Evolutionary conservation across 176 grass and related monocot species (phyloP).

Genomic region (Hordeum marinum): DNA sequence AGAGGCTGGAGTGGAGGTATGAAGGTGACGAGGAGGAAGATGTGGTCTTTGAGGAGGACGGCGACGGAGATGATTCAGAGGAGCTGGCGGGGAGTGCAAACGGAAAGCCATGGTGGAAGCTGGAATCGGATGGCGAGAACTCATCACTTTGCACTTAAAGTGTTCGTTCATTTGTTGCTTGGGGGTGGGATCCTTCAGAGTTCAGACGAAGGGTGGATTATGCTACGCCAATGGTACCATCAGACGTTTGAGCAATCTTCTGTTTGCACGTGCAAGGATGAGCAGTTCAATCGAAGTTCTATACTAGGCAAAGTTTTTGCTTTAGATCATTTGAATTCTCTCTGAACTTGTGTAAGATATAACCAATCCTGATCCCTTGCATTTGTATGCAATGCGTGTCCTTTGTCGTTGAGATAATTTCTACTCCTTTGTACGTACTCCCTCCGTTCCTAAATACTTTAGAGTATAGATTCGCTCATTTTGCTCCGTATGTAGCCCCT

Average conservation of each 20-base stretch:
- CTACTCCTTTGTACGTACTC: too few species aligned
- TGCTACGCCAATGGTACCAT: too few species aligned
- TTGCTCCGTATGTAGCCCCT: too few species aligned
- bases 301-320: neutral
- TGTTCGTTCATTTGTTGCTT: neutral
- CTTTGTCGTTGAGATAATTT: too few species aligned
- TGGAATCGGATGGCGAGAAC: slow-evolving; percentile 32
- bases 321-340: neutral
- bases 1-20: slow-evolving; percentile 59
- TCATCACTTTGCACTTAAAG: neutral
- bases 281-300: too few species aligned
- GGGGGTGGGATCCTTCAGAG: neutral
- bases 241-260: too few species aligned
- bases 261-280: too few species aligned
- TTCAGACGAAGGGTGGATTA: neutral
- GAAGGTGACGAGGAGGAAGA: slow-evolving; percentile 28
- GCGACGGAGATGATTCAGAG: neutral
- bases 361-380: neutral
- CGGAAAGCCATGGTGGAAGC: slow-evolving; percentile 58
- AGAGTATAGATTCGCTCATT: too few species aligned
- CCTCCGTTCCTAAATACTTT: too few species aligned
- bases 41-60: slow-evolving; percentile 35
- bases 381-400: neutral
- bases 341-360: neutral
- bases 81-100: neutral